Evolutionary conservation across 768 basidiomycete genomes (phyloP).

Genomic region (Rhizopogon salebrosus): DNA sequence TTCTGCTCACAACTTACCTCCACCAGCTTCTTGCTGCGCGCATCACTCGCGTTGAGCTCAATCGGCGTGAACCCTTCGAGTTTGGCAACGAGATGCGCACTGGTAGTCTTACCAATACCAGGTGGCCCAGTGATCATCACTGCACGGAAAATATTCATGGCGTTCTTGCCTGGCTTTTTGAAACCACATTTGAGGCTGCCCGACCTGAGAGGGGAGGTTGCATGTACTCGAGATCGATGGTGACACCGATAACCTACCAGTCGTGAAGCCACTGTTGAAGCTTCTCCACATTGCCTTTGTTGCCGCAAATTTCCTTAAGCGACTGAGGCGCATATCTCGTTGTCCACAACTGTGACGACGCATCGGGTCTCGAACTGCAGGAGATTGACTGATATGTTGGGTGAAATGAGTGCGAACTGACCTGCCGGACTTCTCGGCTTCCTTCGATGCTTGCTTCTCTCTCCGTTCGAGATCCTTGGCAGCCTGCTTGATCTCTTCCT

Average conservation of each 20-base stretch:
- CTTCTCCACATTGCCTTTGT: constrained; percentile 89
- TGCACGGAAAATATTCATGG: constrained; percentile 81
- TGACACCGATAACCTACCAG: constrained; percentile 54
- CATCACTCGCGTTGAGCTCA: constrained; percentile 94
- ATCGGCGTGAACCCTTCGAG: constrained; percentile 89
- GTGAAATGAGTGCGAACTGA: background rate
- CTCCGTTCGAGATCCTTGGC: constrained; percentile 77
- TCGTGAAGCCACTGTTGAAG: constrained; percentile 81
- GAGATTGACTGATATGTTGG: background rate
- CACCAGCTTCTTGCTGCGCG: constrained; percentile 92
- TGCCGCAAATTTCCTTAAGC: constrained; percentile 91
- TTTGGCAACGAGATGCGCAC: constrained; percentile 88
- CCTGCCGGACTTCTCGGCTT: constrained; percentile 15
- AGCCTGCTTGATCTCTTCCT: constrained; percentile 63
- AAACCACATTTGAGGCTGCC: constrained; percentile 68
- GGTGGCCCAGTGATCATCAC: constrained; percentile 91
- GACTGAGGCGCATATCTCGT: constrained; percentile 87
- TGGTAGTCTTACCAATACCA: constrained; percentile 96
- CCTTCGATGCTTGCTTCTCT: constrained; percentile 51
- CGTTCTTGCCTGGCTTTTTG: constrained; percentile 92
- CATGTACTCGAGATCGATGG: background rate
- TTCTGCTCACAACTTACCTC: constrained; percentile 49
- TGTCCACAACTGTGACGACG: constrained; percentile 83
- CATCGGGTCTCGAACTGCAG: constrained; percentile 33
- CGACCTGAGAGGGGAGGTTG: constrained; percentile 45